Base-by-base conservation (phyloP, 164 flowering plant species). In the Aristolochia californica region DNA sequence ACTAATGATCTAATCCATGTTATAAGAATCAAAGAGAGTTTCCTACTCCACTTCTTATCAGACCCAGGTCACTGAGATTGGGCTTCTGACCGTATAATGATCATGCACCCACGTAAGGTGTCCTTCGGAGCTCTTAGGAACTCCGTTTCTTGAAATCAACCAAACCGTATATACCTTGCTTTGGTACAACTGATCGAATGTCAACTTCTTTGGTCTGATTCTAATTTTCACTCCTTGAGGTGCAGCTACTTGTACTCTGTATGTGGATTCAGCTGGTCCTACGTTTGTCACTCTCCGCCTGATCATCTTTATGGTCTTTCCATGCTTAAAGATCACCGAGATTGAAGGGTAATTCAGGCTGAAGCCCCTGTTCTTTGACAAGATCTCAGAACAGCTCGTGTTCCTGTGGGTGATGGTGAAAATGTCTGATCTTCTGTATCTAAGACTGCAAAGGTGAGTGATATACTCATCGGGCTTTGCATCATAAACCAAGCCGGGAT, bases 261-360 rank as follows among this genome's bases (percentile, higher is more conserved):
- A 91, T 15, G 78, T 70, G 27, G 98, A 88, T 59, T 80, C 77
- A 45, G 95, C 80, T 30, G 64, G 65, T 9, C 96, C 96, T 48
- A 88, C 98, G 61, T 91, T 91, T 8, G 95, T 91, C 48, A 91
- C 22, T 53, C 69, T 65, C 68, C 91, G 77, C 62, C 40, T 76
- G 51, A 83, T 59, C 72, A 77, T 64, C 70, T 62, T 74, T 7
- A 72, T 68, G 26, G 18, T 78, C 64, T n/a, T 73, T 21, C 79
- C 78, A 4, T 28, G 72, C 70, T 76, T 81, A 78, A 91, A 85
- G 45, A 58, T 67, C 15, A 80, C 83, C 2, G 95, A 78, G 30
- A 88, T 72, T 1, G 98, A 83, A 16, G 98, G 98, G 67, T 91
- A 91, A 44, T 91, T 91, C 17, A 91, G 88, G 80, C 81, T 82